Conservation (phyloP, 306 rosid species). For the Parietaria judaica region DNA sequence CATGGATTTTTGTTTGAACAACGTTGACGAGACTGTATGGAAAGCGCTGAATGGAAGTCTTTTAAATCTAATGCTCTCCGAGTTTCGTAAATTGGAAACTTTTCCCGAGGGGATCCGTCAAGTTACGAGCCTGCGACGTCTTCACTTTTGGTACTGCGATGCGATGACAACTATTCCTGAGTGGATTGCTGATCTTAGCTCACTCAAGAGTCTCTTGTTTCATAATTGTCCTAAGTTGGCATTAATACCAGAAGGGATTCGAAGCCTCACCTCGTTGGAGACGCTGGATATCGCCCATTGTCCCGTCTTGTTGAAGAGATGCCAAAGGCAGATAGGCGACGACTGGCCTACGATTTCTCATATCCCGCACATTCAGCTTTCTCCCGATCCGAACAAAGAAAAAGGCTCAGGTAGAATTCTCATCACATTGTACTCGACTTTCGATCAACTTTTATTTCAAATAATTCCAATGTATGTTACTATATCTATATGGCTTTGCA, state of each 20-base stretch:
- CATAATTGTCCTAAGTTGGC: background rate
- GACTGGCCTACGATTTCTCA: slow-evolving; percentile 10
- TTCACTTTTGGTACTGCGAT: background rate
- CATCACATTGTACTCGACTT: too few species aligned
- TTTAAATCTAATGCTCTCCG: background rate
- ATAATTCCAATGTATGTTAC: too few species aligned
- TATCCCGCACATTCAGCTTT: background rate
- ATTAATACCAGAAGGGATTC: background rate
- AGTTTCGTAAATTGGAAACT: background rate
- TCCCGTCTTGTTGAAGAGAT: background rate
- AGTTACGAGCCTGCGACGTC: background rate
- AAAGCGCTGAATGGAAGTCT: background rate
- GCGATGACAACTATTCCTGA: background rate
- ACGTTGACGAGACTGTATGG: background rate
- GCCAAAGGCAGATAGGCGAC: background rate
- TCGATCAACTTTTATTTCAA: too few species aligned
- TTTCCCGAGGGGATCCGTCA: slow-evolving; percentile 1
- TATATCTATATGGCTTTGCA: too few species aligned
- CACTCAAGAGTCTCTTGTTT: background rate
- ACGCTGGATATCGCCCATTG: background rate
- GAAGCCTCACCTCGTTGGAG: background rate
- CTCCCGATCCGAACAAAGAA: background rate
- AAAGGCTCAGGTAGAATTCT: background rate
- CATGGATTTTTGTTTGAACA: background rate
- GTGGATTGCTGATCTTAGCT: background rate